Percentiles rank a stretch among this genome's conserved stretches.
phyloP scores from a whole-genome alignment of 148 eudicot genomes.

The Heliosperma pusillum region DNA sequence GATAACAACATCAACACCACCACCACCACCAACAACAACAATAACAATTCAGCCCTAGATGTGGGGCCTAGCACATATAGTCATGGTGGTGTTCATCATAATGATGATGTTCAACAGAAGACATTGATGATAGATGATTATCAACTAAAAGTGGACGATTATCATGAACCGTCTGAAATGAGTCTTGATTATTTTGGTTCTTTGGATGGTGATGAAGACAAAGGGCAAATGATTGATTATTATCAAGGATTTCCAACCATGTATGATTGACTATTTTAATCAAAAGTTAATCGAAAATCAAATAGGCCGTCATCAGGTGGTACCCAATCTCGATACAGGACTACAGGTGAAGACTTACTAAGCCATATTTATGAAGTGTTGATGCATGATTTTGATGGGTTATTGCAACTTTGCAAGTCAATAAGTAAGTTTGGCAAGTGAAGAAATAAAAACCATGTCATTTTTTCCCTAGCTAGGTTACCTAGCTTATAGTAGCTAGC shows the following conservation, averaged over 20 bases:
- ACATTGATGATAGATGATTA: background rate
- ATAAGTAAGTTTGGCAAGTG: constrained; percentile 25
- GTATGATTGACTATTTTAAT: background rate
- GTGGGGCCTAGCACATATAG: background rate
- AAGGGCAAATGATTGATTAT: background rate
- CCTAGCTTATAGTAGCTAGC: background rate
- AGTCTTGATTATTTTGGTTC: constrained; percentile 16
- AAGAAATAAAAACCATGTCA: constrained; percentile 1
- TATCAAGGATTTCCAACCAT: constrained; percentile 18
- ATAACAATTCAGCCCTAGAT: background rate
- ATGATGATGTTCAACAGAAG: constrained; percentile 5
- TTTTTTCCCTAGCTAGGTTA: too few relatives aligned
- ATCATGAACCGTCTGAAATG: constrained; percentile 5
- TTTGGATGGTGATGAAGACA: constrained; percentile 1
- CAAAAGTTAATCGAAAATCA: too few relatives aligned
- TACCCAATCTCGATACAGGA: too few relatives aligned
- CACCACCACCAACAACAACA: background rate
- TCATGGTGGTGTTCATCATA: background rate
- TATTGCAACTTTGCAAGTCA: background rate
- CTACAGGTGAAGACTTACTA: too few relatives aligned
- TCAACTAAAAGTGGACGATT: background rate
- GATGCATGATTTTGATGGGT: too few relatives aligned
- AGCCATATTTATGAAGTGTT: too few relatives aligned
- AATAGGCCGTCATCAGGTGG: too few relatives aligned
- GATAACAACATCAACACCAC: background rate